Percentiles rank a stretch among this genome's conserved stretches.
Conservation (phyloP, 352 stramenopile genomes). For the Stephanocyclus meneghinianus region DNA sequence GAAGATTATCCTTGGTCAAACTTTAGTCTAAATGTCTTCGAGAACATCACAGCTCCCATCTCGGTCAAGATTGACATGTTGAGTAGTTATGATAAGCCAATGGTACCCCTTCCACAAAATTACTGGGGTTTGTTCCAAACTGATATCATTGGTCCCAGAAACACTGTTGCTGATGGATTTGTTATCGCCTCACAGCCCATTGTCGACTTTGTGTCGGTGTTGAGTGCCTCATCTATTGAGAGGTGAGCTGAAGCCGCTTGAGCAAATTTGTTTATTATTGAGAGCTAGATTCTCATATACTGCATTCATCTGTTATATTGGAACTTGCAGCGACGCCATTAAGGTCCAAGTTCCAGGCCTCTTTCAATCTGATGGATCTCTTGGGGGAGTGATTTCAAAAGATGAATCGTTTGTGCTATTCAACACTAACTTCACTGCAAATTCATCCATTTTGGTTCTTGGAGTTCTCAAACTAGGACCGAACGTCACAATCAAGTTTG, state of each 20-base stretch:
- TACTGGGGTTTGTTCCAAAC: constrained; percentile 3
- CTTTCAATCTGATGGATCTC: constrained; percentile 12
- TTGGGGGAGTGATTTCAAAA: constrained; percentile 1
- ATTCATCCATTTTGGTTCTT: constrained; percentile 6
- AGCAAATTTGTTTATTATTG: not conserved
- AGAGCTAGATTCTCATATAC: not conserved
- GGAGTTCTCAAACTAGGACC: not conserved
- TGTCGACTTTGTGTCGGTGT: not conserved
- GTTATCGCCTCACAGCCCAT: not conserved
- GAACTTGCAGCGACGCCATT: not conserved
- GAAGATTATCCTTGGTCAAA: not conserved
- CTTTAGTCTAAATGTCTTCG: constrained; percentile 2
- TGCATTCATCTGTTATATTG: no score
- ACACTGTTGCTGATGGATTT: constrained; percentile 2
- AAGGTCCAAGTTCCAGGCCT: constrained; percentile 6
- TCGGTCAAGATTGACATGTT: not conserved
- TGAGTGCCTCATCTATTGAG: not conserved
- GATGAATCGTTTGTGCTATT: constrained; percentile 1
- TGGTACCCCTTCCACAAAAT: not conserved
- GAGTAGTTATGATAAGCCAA: no score
- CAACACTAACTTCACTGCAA: not conserved
- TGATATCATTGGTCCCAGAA: constrained; percentile 1
- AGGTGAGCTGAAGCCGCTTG: not conserved
- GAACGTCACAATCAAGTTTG: constrained; percentile 11
- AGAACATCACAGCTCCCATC: constrained; percentile 4